These are phyloP conservation scores for Arachnopeziza araneosa DNA, from an alignment of 2,329 filamentous ascomycete species.

Conservation along the genomic window DNA sequence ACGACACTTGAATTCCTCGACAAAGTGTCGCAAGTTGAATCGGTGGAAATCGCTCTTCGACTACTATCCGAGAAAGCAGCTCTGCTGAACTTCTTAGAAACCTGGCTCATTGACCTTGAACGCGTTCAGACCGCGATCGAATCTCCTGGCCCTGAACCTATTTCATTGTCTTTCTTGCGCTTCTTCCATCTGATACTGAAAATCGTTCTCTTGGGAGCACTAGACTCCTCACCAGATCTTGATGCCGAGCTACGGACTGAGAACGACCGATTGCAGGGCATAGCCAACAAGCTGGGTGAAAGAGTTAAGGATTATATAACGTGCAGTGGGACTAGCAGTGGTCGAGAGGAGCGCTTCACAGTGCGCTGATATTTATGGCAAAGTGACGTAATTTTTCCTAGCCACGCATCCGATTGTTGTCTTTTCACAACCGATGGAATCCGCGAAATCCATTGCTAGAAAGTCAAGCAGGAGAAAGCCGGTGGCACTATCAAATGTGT, in stretches of 20 bases:
- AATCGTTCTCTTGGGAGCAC: slow-evolving; percentile 31
- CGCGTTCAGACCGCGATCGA: slow-evolving; percentile 14
- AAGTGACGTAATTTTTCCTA: slow-evolving; percentile 17
- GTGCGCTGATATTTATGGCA: slow-evolving; percentile 16
- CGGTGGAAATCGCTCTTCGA: slow-evolving; percentile 18
- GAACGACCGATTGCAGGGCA: slow-evolving; percentile 28
- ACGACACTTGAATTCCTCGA: slow-evolving; percentile 32
- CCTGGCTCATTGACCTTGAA: slow-evolving; percentile 32
- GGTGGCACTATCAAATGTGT: slow-evolving; percentile 10
- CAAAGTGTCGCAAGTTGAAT: slow-evolving; percentile 26
- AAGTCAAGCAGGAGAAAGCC: slow-evolving; percentile 14
- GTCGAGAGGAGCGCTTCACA: slow-evolving; percentile 13
- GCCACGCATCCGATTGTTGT: slow-evolving; percentile 15
- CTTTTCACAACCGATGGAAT: slow-evolving; percentile 15
- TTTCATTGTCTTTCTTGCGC: slow-evolving; percentile 33
- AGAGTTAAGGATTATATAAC: slow-evolving; percentile 31
- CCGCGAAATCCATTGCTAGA: slow-evolving; percentile 16
- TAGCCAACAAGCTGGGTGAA: slow-evolving; percentile 29
- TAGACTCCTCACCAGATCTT: slow-evolving; percentile 29
- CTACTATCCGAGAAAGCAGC: slow-evolving; percentile 29
- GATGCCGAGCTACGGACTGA: slow-evolving; percentile 28
- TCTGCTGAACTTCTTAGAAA: slow-evolving; percentile 30
- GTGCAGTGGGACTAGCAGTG: slow-evolving; percentile 18
- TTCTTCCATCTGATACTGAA: slow-evolving; percentile 33
- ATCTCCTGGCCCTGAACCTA: slow-evolving; percentile 20